These are phyloP conservation scores for Apiospora kogelbergensis DNA, from an alignment of 2,329 filamentous ascomycete genomes.

Conservation along the genomic window DNA sequence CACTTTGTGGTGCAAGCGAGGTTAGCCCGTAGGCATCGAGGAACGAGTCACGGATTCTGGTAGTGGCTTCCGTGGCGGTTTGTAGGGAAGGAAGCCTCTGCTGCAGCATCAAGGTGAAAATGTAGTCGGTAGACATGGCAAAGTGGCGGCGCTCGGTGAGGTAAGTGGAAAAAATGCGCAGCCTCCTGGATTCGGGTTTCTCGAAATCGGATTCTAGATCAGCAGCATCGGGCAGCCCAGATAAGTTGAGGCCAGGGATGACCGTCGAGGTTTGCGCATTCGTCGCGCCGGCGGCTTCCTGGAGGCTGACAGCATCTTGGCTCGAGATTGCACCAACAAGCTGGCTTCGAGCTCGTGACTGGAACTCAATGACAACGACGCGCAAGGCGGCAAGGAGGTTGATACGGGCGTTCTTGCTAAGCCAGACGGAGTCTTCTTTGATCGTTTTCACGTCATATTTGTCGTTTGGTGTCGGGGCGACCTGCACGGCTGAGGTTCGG, in stretches of 20 bases:
- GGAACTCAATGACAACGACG: constrained; percentile 79
- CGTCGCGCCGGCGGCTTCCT: constrained; percentile 66
- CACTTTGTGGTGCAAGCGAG: constrained; percentile 28
- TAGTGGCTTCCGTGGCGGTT: constrained; percentile 26
- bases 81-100: constrained; percentile 26
- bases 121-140: constrained; percentile 61
- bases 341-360: constrained; percentile 72
- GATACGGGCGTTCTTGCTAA: constrained; percentile 75
- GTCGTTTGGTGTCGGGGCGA: constrained; percentile 65
- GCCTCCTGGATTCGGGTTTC: constrained; percentile 59
- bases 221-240: constrained; percentile 50
- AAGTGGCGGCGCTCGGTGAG: constrained; percentile 70
- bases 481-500: constrained; percentile 83
- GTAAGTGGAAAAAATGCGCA: constrained; percentile 70
- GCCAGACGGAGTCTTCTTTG: constrained; percentile 83
- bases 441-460: constrained; percentile 75
- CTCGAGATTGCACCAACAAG: constrained; percentile 71
- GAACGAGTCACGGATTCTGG: constrained; percentile 29
- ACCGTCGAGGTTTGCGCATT: constrained; percentile 60
- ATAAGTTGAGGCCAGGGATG: constrained; percentile 50
- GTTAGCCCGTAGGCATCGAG: constrained; percentile 32
- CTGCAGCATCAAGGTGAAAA: constrained; percentile 50
- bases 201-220: constrained; percentile 60
- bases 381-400: constrained; percentile 82
- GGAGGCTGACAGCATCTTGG: constrained; percentile 75